A percentile compares a stretch with the other conserved stretches of the same genome.
These are phyloP conservation scores for Aspergillus pseudoglaucus DNA, from an alignment of 2,329 filamentous ascomycete species.

Conservation along the genomic window DNA sequence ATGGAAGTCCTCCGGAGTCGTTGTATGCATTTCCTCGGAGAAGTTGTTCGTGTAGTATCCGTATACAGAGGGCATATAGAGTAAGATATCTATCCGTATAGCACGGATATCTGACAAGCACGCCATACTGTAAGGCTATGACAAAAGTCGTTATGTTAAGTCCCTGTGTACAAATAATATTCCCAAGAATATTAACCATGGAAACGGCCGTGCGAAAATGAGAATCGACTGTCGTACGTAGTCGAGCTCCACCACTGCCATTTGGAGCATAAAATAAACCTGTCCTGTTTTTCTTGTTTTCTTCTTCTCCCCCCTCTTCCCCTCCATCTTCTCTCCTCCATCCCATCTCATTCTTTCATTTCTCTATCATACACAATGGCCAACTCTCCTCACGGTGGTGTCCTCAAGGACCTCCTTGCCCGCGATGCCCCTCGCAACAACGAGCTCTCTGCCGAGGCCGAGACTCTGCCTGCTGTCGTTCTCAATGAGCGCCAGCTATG, in stretches of 20 bases:
- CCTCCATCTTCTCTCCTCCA: constrained; percentile 3
- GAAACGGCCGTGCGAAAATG: constrained; percentile 1
- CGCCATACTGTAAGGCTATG: too few relatives aligned
- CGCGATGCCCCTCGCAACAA: constrained; percentile 79
- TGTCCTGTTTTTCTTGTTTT: constrained; percentile 5
- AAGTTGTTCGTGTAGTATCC: too few relatives aligned
- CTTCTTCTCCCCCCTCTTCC: constrained; percentile 3
- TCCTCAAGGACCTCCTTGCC: constrained; percentile 95
- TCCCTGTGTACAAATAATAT: too few relatives aligned
- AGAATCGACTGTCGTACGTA: constrained; percentile 7
- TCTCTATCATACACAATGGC: constrained; percentile 34
- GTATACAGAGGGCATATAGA: background rate
- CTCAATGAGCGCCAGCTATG: constrained; percentile 93
- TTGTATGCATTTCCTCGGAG: background rate
- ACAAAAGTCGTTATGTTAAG: too few relatives aligned
- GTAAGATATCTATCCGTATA: background rate
- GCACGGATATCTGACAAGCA: too few relatives aligned
- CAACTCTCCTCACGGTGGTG: constrained; percentile 69
- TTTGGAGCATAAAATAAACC: constrained; percentile 1
- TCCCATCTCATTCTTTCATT: constrained; percentile 5
- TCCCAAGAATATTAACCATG: too few relatives aligned
- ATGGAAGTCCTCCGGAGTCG: background rate
- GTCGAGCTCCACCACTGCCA: constrained; percentile 7
- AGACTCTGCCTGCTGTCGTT: constrained; percentile 74
- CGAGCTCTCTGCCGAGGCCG: constrained; percentile 76